phyloP scores from a whole-genome alignment of 2,329 filamentous ascomycete genomes.

The Diaporthe sp. region DNA sequence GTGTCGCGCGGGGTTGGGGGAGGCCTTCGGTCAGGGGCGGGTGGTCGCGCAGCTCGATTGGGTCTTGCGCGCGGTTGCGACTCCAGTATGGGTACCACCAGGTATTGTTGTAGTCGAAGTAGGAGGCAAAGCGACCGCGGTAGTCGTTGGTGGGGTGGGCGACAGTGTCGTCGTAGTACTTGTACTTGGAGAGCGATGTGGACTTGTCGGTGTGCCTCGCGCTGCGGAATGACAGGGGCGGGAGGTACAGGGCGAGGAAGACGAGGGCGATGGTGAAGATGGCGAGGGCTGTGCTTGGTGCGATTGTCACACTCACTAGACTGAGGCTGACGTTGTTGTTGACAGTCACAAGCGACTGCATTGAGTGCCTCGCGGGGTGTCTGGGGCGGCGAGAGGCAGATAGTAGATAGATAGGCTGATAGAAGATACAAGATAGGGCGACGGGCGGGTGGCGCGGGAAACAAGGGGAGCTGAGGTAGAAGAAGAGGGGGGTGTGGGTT shows the following conservation, averaged over 20 bases:
- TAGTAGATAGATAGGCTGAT: constrained; percentile 3
- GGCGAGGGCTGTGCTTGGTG: constrained; percentile 70
- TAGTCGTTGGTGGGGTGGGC: neutral
- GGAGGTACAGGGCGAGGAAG: constrained; percentile 65
- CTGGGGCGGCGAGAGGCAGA: neutral
- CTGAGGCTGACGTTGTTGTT: constrained; percentile 74
- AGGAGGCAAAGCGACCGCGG: constrained; percentile 30
- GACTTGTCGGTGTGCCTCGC: constrained; percentile 32
- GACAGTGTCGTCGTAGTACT: constrained; percentile 22
- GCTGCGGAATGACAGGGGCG: constrained; percentile 45
- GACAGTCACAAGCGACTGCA: constrained; percentile 72
- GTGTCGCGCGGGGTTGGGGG: constrained; percentile 40
- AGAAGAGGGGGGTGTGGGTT: neutral
- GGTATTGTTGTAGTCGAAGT: constrained; percentile 34
- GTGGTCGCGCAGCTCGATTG: constrained; percentile 43
- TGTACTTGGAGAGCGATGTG: constrained; percentile 31
- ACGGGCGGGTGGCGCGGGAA: constrained; percentile 36
- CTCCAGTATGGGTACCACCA: constrained; percentile 37
- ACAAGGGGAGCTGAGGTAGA: neutral
- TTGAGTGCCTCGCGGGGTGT: constrained; percentile 51
- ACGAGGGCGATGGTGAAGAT: constrained; percentile 63
- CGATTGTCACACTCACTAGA: constrained; percentile 70
- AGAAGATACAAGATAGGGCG: constrained; percentile 14
- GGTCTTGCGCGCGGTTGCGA: constrained; percentile 37
- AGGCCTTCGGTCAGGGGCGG: constrained; percentile 43